These are phyloP conservation scores for Phlegmacium glaucopus DNA, from an alignment of 768 basidiomycete species.

Conservation along the genomic window DNA sequence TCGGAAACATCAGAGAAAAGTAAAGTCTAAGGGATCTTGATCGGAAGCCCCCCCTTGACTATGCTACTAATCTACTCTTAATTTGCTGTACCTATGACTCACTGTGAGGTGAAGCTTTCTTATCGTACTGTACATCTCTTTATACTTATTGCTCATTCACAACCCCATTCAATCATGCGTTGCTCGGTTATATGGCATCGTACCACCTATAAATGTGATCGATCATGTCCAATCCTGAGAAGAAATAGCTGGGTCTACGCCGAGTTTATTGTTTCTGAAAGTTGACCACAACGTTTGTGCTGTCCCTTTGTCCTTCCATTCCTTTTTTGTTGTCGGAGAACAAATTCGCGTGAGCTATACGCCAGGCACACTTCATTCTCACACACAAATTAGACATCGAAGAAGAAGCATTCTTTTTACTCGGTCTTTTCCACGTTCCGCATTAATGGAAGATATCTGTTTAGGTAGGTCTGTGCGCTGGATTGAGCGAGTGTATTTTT, in stretches of 20 bases:
- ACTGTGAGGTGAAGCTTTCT: background rate
- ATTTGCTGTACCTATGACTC: background rate
- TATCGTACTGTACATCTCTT: constrained; percentile 2
- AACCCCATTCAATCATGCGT: no score
- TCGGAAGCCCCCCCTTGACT: constrained; percentile 1
- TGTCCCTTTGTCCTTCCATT: background rate
- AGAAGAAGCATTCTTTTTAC: background rate
- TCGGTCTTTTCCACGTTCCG: background rate
- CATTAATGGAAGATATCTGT: background rate
- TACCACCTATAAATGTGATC: constrained; percentile 8
- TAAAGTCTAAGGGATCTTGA: constrained; percentile 32
- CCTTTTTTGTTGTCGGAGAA: constrained; percentile 22
- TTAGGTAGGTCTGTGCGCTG: background rate
- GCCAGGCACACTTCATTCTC: background rate
- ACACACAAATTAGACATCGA: background rate
- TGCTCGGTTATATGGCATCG: background rate
- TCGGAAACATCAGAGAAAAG: constrained; percentile 35
- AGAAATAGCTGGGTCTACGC: background rate
- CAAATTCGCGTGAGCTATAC: background rate
- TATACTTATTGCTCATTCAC: background rate
- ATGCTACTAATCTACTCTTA: background rate
- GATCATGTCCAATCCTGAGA: constrained; percentile 13
- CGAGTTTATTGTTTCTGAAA: background rate
- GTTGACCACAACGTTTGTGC: constrained; percentile 1
- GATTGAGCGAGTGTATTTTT: background rate